Percentiles rank a stretch among this genome's conserved stretches.
Evolutionary conservation across 176 grass and related monocot species (phyloP).

Genomic region (Dendrocalamus sinicus): DNA sequence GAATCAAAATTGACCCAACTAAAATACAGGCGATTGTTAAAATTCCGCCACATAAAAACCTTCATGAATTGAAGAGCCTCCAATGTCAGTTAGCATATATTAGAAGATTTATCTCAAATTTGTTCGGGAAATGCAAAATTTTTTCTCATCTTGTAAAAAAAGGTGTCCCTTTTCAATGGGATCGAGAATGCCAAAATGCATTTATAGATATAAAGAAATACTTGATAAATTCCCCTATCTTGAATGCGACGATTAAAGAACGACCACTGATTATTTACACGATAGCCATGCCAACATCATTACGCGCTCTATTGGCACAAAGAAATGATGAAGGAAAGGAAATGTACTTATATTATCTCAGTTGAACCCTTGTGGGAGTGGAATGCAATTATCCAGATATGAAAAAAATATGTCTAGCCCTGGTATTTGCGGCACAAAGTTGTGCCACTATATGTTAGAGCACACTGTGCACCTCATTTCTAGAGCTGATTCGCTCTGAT

Average conservation of each 20-base stretch:
- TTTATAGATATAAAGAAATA: not conserved
- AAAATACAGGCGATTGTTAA: not conserved
- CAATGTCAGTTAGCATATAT: not conserved
- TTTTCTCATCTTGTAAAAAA: not conserved
- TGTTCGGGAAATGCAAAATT: not conserved
- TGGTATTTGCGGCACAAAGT: not conserved
- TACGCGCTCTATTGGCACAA: not conserved
- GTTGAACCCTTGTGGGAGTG: not conserved
- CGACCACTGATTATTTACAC: not conserved
- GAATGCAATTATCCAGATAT: constrained; percentile 1
- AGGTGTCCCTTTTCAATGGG: not conserved
- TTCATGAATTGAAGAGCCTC: not conserved
- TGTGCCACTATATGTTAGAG: not conserved
- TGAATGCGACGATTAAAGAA: not conserved
- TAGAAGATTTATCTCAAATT: not conserved
- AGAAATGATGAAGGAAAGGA: constrained; percentile 2
- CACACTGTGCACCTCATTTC: not conserved
- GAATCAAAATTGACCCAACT: not conserved
- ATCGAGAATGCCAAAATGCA: constrained; percentile 23
- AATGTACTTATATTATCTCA: not conserved
- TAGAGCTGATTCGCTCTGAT: not conserved
- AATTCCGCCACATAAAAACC: not conserved
- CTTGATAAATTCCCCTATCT: not conserved
- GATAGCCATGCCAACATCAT: not conserved
- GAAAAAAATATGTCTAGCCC: not conserved